Evolutionary conservation across 352 stramenopile genomes (phyloP), one percentile per base, ranked within the genome.

Genomic region (Phytophthora tubulina): DNA sequence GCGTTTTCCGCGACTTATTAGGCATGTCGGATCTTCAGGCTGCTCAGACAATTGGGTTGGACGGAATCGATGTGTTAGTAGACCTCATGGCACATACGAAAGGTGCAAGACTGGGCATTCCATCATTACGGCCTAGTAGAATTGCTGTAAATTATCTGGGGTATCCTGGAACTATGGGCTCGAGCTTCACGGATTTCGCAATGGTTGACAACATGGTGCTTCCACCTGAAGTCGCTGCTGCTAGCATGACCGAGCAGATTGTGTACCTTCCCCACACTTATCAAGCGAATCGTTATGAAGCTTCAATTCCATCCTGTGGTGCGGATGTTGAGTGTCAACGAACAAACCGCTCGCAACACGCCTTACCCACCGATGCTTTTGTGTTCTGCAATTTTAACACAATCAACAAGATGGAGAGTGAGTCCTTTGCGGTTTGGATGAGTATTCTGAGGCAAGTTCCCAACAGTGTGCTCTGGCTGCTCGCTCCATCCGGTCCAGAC

Each of bases 321-420:
- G 49, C 30, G 6, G 61, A 74, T 8, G 4, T 7, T 1, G 33
- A 58, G 5, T 88, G 75, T 49, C 63, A 70, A 4, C 63, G 48
- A 17, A 44, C 32, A 7, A 77, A 59, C 14, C 79, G 79, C 3
- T 44, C 59, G 0, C 33, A 67, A 1, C 69, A 88, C 21, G 61
- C 51, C 0, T 71, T 92, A 4, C 82, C 84, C 7, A 9, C 0
- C 0, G 52, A 82, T 39, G 65, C 21, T 0, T 51, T 90, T 17
- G 80, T 92, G 3, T 97, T 98, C 70, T 96, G 90, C 56, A 98
- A 97, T 67, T 98, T 99, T 70, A 98, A 98, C 67, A 93, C 96
- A 17, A 79, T 97, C 49, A 95, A 97, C 87, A 99, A 99, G 67
- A 97, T 99, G 67, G 94, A 98, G 48, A 94, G 89, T 3, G 55